A percentile compares a stretch with the other conserved stretches of the same genome.
These are phyloP conservation scores for Lanmaoa pseudosensibilis DNA, from an alignment of 768 basidiomycete species.

Conservation along the genomic window DNA sequence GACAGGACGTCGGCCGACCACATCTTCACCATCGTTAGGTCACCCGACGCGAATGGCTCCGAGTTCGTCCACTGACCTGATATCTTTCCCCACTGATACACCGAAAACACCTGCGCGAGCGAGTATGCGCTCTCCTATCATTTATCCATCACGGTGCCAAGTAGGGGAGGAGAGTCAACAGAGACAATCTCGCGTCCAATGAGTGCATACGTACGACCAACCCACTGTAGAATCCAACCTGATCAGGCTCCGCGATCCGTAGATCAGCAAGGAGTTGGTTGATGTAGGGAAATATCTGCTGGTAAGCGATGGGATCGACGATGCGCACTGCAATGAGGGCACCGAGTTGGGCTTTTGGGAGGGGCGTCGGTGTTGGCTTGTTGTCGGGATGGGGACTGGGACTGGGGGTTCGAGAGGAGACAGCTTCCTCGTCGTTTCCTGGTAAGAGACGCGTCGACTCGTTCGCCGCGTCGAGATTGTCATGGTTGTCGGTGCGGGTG, in stretches of 20 bases:
- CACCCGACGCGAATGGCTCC: not conserved
- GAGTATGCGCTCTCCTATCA: slow-evolving; percentile 62
- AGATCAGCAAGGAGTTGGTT: slow-evolving; percentile 61
- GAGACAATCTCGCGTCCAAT: not conserved
- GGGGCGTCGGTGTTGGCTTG: slow-evolving; percentile 18
- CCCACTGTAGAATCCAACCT: slow-evolving; percentile 67
- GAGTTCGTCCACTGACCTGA: slow-evolving; percentile 41
- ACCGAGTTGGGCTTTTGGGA: slow-evolving; percentile 48
- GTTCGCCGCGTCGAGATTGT: not conserved
- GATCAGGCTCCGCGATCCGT: slow-evolving; percentile 51
- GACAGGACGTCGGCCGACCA: slow-evolving; percentile 60
- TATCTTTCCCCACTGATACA: slow-evolving; percentile 60
- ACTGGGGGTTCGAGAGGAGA: not conserved
- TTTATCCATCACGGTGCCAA: not conserved
- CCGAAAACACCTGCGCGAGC: slow-evolving; percentile 56
- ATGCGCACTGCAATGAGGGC: slow-evolving; percentile 44
- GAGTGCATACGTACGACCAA: slow-evolving; percentile 44
- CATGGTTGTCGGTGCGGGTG: not conserved
- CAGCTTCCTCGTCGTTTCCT: slow-evolving; percentile 8
- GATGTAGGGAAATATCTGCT: slow-evolving; percentile 65
- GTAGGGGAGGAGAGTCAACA: not conserved
- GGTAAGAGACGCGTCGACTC: slow-evolving; percentile 19
- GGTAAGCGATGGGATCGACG: slow-evolving; percentile 59
- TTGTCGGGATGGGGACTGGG: not conserved
- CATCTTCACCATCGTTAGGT: slow-evolving; percentile 37